Conservation (phyloP, 2,329 filamentous ascomycete genomes). For the Ceratocystiopsis minuta region DNA sequence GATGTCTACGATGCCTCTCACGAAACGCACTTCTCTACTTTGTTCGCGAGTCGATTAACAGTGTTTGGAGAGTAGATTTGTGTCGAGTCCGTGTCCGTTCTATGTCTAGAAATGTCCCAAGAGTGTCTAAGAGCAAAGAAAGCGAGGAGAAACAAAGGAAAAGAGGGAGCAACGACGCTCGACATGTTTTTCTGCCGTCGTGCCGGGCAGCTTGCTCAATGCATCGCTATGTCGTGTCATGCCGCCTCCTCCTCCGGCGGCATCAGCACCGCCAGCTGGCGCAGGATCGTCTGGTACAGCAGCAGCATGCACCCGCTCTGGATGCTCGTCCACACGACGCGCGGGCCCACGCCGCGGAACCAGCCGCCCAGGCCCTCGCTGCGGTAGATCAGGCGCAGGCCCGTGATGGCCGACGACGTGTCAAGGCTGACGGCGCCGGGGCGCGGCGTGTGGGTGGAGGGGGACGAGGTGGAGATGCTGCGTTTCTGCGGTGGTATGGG, state of each 20-base stretch:
- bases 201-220: too few species aligned
- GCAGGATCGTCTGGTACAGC: slow-evolving; percentile 74
- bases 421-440: slow-evolving; percentile 67
- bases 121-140: too few species aligned
- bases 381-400: slow-evolving; percentile 71
- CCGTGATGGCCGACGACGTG: slow-evolving; percentile 76
- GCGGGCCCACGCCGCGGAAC: slow-evolving; percentile 87
- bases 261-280: slow-evolving; percentile 45
- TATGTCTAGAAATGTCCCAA: too few species aligned
- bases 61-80: too few species aligned
- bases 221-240: too few species aligned
- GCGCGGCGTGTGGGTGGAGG: slow-evolving; percentile 63
- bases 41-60: too few species aligned
- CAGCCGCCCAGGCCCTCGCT: slow-evolving; percentile 77
- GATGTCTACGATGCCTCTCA: too few species aligned
- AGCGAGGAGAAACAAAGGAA: too few species aligned
- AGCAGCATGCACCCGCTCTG: slow-evolving; percentile 96
- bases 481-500: slow-evolving; percentile 34
- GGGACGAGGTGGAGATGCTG: slow-evolving; percentile 75
- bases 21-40: too few species aligned
- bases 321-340: slow-evolving; percentile 91
- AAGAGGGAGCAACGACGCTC: too few species aligned
- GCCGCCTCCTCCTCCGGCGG: slow-evolving; percentile 13
- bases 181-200: too few species aligned
- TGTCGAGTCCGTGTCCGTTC: too few species aligned